These are phyloP conservation scores for Hyphodiscus hymeniophilus DNA, from an alignment of 495 filamentous ascomycete species.

Conservation along the genomic window DNA sequence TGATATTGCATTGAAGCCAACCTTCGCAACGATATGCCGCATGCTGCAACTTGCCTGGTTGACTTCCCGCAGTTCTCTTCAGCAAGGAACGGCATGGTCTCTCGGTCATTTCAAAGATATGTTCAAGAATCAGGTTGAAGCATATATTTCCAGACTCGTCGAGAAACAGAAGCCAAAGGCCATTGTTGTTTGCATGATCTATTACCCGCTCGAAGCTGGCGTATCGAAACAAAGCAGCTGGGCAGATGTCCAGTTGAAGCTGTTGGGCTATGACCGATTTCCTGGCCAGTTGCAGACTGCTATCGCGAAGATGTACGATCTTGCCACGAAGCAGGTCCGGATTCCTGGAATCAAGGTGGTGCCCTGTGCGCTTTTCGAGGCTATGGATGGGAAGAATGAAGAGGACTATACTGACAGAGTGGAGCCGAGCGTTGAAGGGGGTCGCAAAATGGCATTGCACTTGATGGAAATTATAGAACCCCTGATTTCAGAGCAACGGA, in stretches of 20 bases:
- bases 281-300: constrained; percentile 8
- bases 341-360: constrained; percentile 6
- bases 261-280: constrained; percentile 7
- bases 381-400: constrained; percentile 8
- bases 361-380: constrained; percentile 13
- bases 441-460: constrained; percentile 7
- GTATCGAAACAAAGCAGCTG: constrained; percentile 4
- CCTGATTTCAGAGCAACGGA: constrained; percentile 4
- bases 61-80: constrained; percentile 7
- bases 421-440: constrained; percentile 11
- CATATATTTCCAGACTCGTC: constrained; percentile 8
- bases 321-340: constrained; percentile 10
- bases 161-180: constrained; percentile 11
- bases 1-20: constrained; percentile 12
- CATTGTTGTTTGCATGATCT: constrained; percentile 12
- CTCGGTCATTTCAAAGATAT: constrained; percentile 8
- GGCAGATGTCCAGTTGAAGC: constrained; percentile 6
- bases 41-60: constrained; percentile 13
- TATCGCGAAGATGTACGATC: constrained; percentile 8
- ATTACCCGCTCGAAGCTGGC: constrained; percentile 9
- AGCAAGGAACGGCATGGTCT: constrained; percentile 9
- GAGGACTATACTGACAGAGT: constrained; percentile 9
- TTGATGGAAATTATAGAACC: constrained; percentile 6
- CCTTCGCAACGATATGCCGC: constrained; percentile 7
- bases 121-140: constrained; percentile 11